Evolutionary conservation across 495 filamentous ascomycete genomes (phyloP).

Genomic region (Xylaria longipes): DNA sequence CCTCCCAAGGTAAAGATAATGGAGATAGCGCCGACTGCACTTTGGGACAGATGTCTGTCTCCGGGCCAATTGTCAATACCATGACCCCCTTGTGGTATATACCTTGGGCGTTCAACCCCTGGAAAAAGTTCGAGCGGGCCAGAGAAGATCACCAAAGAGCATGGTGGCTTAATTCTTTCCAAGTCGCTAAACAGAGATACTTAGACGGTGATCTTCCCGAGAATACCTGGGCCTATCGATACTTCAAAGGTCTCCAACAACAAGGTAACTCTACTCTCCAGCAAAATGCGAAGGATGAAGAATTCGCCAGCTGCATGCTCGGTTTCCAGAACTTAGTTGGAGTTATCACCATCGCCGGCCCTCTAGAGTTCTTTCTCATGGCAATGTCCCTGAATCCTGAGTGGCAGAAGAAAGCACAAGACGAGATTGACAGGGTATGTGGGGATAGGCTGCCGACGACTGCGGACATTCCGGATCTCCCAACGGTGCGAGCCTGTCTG

Average conservation of each 20-base stretch:
- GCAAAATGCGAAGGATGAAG: constrained; percentile 48
- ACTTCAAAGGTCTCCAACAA: constrained; percentile 50
- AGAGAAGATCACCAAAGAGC: constrained; percentile 48
- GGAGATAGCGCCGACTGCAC: constrained; percentile 53
- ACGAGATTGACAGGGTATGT: constrained; percentile 66
- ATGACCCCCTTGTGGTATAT: constrained; percentile 51
- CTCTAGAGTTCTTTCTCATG: constrained; percentile 57
- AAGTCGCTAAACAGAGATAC: constrained; percentile 48
- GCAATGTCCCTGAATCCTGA: constrained; percentile 55
- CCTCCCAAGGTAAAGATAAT: constrained; percentile 49
- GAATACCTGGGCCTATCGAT: constrained; percentile 54
- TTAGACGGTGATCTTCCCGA: constrained; percentile 45
- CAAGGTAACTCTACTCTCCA: constrained; percentile 46
- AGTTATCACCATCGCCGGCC: constrained; percentile 55
- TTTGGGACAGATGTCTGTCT: constrained; percentile 56
- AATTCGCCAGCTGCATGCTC: constrained; percentile 56
- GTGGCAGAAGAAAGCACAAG: constrained; percentile 58
- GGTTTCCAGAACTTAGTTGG: constrained; percentile 56
- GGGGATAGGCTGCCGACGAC: constrained; percentile 57
- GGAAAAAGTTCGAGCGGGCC: constrained; percentile 52
- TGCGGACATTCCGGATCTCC: constrained; percentile 53
- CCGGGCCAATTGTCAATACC: constrained; percentile 55
- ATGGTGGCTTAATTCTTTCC: constrained; percentile 54
- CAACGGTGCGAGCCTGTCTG: constrained; percentile 61
- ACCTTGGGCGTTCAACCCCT: constrained; percentile 49